Evolutionary conservation across 305 asterid species (phyloP).

Genomic region (Caryopteris hybrid): DNA sequence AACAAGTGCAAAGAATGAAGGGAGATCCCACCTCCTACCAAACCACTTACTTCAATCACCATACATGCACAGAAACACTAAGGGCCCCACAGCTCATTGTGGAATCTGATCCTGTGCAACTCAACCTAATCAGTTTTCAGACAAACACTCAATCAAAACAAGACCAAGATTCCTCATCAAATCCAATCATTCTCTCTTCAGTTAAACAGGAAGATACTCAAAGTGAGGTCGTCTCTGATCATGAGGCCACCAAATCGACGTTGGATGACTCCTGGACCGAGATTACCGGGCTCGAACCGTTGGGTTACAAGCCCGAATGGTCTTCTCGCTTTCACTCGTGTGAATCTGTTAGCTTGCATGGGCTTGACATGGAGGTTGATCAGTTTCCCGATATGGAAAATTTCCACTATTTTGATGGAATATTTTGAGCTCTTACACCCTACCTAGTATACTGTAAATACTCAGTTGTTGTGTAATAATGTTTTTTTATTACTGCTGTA

Average conservation of each 20-base stretch:
- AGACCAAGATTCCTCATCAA: background rate
- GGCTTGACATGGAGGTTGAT: constrained; percentile 31
- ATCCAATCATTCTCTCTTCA: background rate
- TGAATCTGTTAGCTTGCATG: constrained; percentile 17
- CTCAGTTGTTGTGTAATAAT: background rate
- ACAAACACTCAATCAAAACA: background rate
- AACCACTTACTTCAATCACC: constrained; percentile 60
- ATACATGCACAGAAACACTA: constrained; percentile 39
- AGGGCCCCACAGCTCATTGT: constrained; percentile 17
- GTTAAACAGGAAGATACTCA: constrained; percentile 11
- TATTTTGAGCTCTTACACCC: background rate
- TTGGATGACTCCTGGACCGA: constrained; percentile 40
- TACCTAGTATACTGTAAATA: background rate
- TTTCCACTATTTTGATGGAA: constrained; percentile 16
- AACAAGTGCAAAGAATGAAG: constrained; percentile 54
- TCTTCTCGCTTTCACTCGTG: constrained; percentile 9
- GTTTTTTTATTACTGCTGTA: background rate
- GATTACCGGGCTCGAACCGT: constrained; percentile 18
- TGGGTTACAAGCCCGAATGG: constrained; percentile 19
- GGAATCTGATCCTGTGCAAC: constrained; percentile 21
- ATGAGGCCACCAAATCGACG: constrained; percentile 27
- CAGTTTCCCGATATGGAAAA: constrained; percentile 28
- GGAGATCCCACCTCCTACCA: constrained; percentile 34
- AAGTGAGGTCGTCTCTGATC: constrained; percentile 22
- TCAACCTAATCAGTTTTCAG: constrained; percentile 35